These are phyloP conservation scores for Raphanus hybrid DNA, from an alignment of 441 rosid species.

Conservation along the genomic window DNA sequence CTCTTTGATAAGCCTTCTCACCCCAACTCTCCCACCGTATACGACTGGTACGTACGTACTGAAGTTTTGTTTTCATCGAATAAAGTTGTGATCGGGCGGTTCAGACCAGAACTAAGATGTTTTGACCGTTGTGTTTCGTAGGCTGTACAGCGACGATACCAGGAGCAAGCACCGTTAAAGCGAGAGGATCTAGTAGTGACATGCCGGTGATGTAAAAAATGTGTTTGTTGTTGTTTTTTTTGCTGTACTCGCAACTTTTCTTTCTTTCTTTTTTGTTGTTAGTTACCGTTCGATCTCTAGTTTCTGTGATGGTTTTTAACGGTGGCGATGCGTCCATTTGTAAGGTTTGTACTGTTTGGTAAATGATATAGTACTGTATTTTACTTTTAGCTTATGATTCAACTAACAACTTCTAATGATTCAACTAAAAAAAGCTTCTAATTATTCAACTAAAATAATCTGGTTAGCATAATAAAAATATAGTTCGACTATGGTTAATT, in stretches of 20 bases:
- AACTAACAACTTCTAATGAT: not conserved
- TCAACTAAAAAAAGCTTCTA: not conserved
- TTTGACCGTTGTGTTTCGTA: conserved; percentile 30
- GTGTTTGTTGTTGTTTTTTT: conserved; percentile 25
- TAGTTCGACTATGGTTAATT: conserved; percentile 11
- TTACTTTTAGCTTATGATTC: conserved; percentile 1
- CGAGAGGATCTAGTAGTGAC: conserved; percentile 13
- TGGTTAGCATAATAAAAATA: not conserved
- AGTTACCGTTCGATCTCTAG: conserved; percentile 23
- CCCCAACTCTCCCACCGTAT: conserved; percentile 89
- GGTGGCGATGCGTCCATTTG: conserved; percentile 19
- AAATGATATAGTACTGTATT: not conserved
- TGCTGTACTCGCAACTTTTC: not conserved
- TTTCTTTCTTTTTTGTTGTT: not conserved
- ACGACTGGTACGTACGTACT: conserved; percentile 63
- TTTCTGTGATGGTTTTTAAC: conserved; percentile 22
- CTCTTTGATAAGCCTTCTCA: conserved; percentile 74
- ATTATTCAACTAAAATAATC: conserved; percentile 9
- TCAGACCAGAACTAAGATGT: conserved; percentile 23
- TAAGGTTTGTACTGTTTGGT: conserved; percentile 24
- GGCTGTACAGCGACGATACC: conserved; percentile 91
- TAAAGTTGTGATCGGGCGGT: conserved; percentile 9
- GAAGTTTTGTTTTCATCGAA: not conserved
- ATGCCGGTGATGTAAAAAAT: conserved; percentile 35
- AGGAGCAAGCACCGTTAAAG: conserved; percentile 75